Percentiles rank a stretch among this genome's conserved stretches.
Conservation (phyloP, 345 rosid species). For the Aethionema arabicum region DNA sequence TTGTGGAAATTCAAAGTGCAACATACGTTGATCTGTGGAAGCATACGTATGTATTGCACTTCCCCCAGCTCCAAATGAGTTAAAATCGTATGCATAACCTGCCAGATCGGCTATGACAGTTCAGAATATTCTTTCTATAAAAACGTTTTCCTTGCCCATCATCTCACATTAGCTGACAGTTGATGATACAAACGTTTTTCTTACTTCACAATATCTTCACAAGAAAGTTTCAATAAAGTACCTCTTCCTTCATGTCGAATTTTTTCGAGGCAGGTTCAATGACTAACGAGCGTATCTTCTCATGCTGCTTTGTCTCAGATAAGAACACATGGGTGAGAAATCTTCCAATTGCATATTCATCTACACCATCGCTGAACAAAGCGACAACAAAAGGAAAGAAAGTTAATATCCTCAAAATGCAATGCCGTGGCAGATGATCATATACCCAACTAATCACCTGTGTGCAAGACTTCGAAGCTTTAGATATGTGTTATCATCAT, state of each 20-base stretch:
- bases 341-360: slow-evolving; percentile 85
- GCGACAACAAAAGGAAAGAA: slow-evolving; percentile 7
- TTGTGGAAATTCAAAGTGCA: slow-evolving; percentile 88
- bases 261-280: slow-evolving; percentile 75
- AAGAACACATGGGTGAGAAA: slow-evolving; percentile 72
- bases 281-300: slow-evolving; percentile 58
- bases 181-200: neutral
- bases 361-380: slow-evolving; percentile 84
- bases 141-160: neutral
- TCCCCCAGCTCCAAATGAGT: slow-evolving; percentile 93
- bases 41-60: slow-evolving; percentile 65
- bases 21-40: slow-evolving; percentile 69
- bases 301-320: slow-evolving; percentile 43
- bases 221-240: slow-evolving; percentile 29
- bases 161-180: slow-evolving; percentile 18
- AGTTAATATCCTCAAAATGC: slow-evolving; percentile 11
- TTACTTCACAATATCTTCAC: slow-evolving; percentile 20
- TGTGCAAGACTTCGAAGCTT: slow-evolving; percentile 89
- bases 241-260: slow-evolving; percentile 97
- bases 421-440: slow-evolving; percentile 9
- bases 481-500: slow-evolving; percentile 67
- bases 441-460: slow-evolving; percentile 53
- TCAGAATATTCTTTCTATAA: neutral
- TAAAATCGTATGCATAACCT: slow-evolving; percentile 91
- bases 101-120: slow-evolving; percentile 35